Evolutionary conservation across 139 green algal genomes (phyloP).

Genomic region (Haematococcus lacustris): DNA sequence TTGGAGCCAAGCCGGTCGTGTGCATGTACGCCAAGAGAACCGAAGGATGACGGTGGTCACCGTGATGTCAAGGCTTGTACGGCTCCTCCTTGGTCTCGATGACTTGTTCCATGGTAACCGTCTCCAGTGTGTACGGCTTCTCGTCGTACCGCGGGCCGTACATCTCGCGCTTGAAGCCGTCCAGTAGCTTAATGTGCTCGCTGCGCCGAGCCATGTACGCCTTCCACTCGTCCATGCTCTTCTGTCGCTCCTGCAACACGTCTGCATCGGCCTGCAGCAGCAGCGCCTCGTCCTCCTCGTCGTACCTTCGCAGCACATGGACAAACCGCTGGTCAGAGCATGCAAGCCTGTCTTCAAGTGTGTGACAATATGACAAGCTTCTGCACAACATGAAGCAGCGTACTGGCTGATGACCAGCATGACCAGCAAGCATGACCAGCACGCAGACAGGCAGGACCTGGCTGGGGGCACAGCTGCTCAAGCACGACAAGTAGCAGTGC

Average conservation of each 20-base stretch:
- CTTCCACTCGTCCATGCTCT: conserved; percentile 63
- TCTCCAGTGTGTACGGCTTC: conserved; percentile 45
- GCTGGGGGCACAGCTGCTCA: too few species aligned
- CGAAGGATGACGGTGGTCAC: too few species aligned
- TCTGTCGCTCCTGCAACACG: conserved; percentile 64
- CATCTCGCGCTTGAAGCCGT: conserved; percentile 47
- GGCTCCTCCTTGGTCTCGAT: conserved; percentile 71
- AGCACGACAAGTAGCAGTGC: too few species aligned
- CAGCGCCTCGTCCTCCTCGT: conserved; percentile 88
- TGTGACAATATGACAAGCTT: too few species aligned
- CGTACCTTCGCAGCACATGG: conserved; percentile 47
- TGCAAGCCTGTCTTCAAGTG: background rate
- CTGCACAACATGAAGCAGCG: too few species aligned
- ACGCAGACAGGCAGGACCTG: too few species aligned
- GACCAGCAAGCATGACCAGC: too few species aligned
- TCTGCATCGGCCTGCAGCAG: conserved; percentile 66
- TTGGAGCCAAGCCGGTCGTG: too few species aligned
- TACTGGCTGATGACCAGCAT: too few species aligned
- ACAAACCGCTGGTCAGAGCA: background rate
- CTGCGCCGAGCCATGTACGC: conserved; percentile 23
- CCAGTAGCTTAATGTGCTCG: conserved; percentile 50
- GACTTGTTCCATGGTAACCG: conserved; percentile 63
- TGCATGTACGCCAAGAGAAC: too few species aligned
- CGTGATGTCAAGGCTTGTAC: conserved; percentile 28
- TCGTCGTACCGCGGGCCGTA: conserved; percentile 29